Evolutionary conservation across 2,329 filamentous ascomycete genomes (phyloP), one percentile per base, ranked within the genome.

Genomic region (Xylaria sp.): DNA sequence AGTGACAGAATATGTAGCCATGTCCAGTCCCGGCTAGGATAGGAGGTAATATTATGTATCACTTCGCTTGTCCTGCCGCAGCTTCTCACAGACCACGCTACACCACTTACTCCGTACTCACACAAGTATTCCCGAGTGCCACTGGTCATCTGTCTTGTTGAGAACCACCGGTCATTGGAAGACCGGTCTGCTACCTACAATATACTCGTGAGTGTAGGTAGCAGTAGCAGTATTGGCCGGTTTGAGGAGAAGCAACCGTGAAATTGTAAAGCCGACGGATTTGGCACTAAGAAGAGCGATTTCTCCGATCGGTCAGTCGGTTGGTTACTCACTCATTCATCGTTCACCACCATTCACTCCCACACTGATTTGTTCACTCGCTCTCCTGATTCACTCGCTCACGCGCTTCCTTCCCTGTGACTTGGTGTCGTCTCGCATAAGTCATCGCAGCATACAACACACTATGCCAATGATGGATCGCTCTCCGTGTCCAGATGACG

Each of bases 401-500:
- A 42, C 37, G 11, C 37, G 37, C 37, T 9, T 42, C 37, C 23
- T 30, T 30, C 23, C 23, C 23, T 30, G 23, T 30, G 23, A 42
- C 11, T 13, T 42, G 37, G 37, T 9, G 37, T 13, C 54, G 44
- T 48, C 18, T 34, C 46, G 37, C 54, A 11, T 34, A 46, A 42
- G 34, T 34, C 19, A 16, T 13, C n/a, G 49, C 37, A 44, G 48
- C 37, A 59, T 54, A 57, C 52, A 51, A 57, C 37, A 42, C 23
- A 47, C 46, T 5, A 48, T 54, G 57, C 42, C 44, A 54, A 19
- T 30, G 51, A 58, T 13, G 34, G 46, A 46, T 60, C 59, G 62
- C 48, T 60, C 49, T 52, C 59, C 57, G 59, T 47, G 53, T 44
- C 46, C 18, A 52, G 52, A 57, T 53, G 62, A 60, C 62, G 60